Evolutionary conservation across 768 basidiomycete genomes (phyloP).

Genomic region (Lentinula aciculospora): DNA sequence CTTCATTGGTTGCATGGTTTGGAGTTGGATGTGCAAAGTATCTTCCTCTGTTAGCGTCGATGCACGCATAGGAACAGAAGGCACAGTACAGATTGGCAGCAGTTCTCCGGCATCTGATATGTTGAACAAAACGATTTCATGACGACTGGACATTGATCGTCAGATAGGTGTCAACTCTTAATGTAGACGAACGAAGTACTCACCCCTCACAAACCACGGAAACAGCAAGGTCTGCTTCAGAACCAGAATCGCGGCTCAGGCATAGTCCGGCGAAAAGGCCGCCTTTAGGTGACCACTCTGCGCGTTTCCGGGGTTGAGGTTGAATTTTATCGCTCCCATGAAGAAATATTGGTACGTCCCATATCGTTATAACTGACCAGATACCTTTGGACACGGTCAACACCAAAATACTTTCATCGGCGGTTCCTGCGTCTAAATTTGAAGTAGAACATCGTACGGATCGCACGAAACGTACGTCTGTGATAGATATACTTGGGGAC

Average conservation of each 20-base stretch:
- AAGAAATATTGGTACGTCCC: constrained; percentile 31
- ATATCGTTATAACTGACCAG: constrained; percentile 54
- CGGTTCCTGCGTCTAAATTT: constrained; percentile 23
- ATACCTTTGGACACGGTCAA: constrained; percentile 53
- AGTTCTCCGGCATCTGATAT: constrained; percentile 17
- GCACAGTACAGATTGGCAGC: constrained; percentile 18
- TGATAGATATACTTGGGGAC: constrained; percentile 37
- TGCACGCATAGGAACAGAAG: constrained; percentile 24
- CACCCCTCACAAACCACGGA: constrained; percentile 43
- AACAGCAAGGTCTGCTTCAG: constrained; percentile 45
- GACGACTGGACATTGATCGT: constrained; percentile 17
- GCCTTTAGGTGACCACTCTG: constrained; percentile 50
- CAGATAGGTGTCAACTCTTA: constrained; percentile 9
- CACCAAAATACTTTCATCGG: constrained; percentile 30
- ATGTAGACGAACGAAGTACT: constrained; percentile 17
- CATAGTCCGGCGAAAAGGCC: constrained; percentile 47
- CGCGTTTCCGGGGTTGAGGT: constrained; percentile 21
- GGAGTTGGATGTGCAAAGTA: neutral
- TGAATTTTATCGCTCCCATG: constrained; percentile 10
- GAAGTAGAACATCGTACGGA: neutral
- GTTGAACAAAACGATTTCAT: constrained; percentile 26
- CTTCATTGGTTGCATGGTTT: constrained; percentile 20
- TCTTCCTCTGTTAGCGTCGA: neutral
- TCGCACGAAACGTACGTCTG: constrained; percentile 48
- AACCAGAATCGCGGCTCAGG: constrained; percentile 39